Base-by-base conservation (phyloP, 129 eudicot species). In the Arctium minus region DNA sequence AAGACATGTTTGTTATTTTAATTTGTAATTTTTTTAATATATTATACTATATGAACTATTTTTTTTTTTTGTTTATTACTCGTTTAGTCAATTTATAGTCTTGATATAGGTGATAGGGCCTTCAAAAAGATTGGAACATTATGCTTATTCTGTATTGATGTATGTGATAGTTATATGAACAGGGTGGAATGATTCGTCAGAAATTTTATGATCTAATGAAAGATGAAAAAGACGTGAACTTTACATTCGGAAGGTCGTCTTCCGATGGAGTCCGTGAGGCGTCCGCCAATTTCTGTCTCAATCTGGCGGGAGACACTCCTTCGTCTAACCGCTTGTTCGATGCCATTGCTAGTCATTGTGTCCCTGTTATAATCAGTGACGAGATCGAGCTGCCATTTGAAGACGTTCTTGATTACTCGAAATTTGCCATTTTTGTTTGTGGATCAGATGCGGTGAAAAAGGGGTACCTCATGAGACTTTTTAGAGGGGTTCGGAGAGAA, bases 131-230 rank as follows among this genome's bases (percentile, higher is more conserved):
- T 39, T 39, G 9, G 44, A 39, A 40, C 46, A 40, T 40, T 40
- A 6, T 6, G 1, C 46, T 0, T 39, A 39, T 40, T 8, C 10
- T 39, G 8, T 39, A 39, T 8, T 39, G 8, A 39, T 39, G 1
- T 22, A 9, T 42, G 8, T 7, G 48, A 60, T 40, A 46, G 56
- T 81, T 27, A 62, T 79, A 27, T 42, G 6, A 6, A 75, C 79
- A 93, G 97, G 96, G 96, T 69, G 96, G 97, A 83, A 83, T 64
- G 13, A 82, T 93, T 70, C 96, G 97, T 69, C 96, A 86, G 87
- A 93, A 86, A 42, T 83, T 93, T 10, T 91, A 84, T 80, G 83
- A 91, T 88, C 88, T 93, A 13, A 86, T 93, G 15, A 93, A 93
- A 82, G 89, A 91, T n/a, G 92, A 93, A 79, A 89, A 89, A 84